Evolutionary conservation across 768 basidiomycete genomes (phyloP).

Genomic region (Sistotremastrum suecicum): DNA sequence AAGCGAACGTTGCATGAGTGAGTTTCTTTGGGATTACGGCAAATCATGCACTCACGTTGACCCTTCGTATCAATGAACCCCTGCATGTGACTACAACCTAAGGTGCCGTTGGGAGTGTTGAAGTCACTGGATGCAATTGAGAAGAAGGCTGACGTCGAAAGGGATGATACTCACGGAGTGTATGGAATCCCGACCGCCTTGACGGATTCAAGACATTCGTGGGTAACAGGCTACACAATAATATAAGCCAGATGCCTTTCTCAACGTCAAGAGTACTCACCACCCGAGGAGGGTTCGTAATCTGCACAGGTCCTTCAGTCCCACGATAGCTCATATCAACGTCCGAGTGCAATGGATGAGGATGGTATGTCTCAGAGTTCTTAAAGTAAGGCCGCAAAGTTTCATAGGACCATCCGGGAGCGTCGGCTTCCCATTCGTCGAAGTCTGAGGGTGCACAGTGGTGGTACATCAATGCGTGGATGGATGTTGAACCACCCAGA

Average conservation of each 20-base stretch:
- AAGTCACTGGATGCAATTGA: background rate
- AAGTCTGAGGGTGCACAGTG: conserved; percentile 55
- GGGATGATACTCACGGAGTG: conserved; percentile 15
- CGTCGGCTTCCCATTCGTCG: conserved; percentile 43
- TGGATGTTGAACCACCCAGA: conserved; percentile 43
- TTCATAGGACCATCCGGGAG: conserved; percentile 44
- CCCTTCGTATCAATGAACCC: background rate
- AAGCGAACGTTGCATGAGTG: too few species aligned
- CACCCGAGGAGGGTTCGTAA: conserved; percentile 6
- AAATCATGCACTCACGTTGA: background rate
- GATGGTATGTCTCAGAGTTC: conserved; percentile 50
- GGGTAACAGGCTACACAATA: conserved; percentile 10
- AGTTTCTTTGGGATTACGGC: too few species aligned
- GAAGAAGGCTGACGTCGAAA: too few species aligned
- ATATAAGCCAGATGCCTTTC: too few species aligned
- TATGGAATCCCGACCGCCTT: conserved; percentile 34
- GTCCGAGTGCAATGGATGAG: conserved; percentile 32
- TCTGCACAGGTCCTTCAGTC: conserved; percentile 35
- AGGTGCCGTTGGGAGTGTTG: background rate
- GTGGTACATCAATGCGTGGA: conserved; percentile 50
- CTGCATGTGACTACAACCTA: background rate
- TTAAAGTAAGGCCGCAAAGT: conserved; percentile 38
- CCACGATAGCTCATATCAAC: conserved; percentile 37
- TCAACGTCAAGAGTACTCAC: background rate
- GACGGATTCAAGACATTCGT: conserved; percentile 42